Evolutionary conservation across 495 filamentous ascomycete genomes (phyloP), one percentile per base, ranked within the genome.

Genomic region (Neurospora terricola): DNA sequence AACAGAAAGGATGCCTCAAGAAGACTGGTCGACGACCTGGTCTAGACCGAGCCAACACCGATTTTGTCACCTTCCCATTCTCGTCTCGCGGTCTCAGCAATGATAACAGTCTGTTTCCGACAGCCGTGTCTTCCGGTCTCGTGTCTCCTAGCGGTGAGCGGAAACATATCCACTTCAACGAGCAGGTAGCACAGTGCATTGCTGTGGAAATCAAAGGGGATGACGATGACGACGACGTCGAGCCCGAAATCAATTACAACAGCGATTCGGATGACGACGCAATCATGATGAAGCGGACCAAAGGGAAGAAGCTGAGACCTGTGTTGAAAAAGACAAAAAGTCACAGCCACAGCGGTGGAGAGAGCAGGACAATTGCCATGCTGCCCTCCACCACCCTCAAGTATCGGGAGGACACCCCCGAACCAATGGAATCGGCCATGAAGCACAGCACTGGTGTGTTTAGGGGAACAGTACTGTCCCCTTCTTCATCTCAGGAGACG

Each of bases 101-200:
- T 70, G 86, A 88, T 66, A 84, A 85, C 48, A 90, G 88, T 78
- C 82, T 87, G 48, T 80, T 86, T 23, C 85, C 89, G 5, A 91
- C 90, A 16, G 79, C 83, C n/a, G 82, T 84, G 27, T 89, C 89
- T 3, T 91, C 90, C 21, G 90, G 90, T 18, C 75, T 91, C 42
- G 82, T 84, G 3, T 94, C 93, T 5, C 94, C 94, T 6, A 86
- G 84, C 40, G 73, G 82, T 6, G 92, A 92, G 77, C 87, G 86
- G 72, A 93, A 91, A 59, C 96, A 97, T 79, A 98, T 99, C 69
- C 93, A 97, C 79, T 99, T 99, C 83, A 96, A 97, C 80, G 91
- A 98, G 78, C 92, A 93, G 81, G 96, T 99, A 12, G 90, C 93
- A 77, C 95, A 99, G 79, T 98, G 94, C 77, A 98, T 98, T 70